These are phyloP conservation scores for Aspergillus pseudoviridinutans DNA, from an alignment of 2,329 filamentous ascomycete species.

Conservation along the genomic window DNA sequence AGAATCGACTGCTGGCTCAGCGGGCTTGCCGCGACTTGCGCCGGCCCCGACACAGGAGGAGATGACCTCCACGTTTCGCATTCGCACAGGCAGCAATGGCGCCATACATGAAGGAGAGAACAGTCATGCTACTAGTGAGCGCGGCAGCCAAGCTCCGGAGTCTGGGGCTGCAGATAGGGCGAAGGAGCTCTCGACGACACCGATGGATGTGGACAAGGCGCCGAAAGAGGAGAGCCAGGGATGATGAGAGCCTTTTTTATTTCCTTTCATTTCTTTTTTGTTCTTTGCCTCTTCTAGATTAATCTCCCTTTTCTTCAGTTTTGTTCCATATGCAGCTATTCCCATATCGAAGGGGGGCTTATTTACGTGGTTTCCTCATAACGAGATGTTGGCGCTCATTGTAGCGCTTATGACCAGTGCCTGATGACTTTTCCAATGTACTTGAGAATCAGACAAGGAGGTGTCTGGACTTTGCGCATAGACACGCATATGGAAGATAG, in stretches of 20 bases:
- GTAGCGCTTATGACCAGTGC: neutral
- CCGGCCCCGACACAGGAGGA: conserved; percentile 36
- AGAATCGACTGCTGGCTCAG: conserved; percentile 13
- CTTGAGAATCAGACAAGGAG: neutral
- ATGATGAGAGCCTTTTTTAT: conserved; percentile 2
- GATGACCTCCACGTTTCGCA: conserved; percentile 35
- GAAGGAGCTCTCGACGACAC: conserved; percentile 26
- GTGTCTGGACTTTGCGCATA: neutral
- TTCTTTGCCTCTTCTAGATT: conserved; percentile 3
- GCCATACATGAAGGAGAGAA: conserved; percentile 22
- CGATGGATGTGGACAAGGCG: conserved; percentile 37
- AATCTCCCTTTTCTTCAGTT: conserved; percentile 1
- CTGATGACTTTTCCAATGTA: neutral
- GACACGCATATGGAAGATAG: neutral
- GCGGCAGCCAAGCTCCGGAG: conserved; percentile 14
- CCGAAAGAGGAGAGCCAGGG: conserved; percentile 29
- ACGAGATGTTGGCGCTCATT: neutral
- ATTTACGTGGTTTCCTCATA: neutral
- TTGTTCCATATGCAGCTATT: neutral
- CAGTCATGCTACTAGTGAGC: conserved; percentile 14
- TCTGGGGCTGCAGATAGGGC: conserved; percentile 13
- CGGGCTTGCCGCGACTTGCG: conserved; percentile 32
- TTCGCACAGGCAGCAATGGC: conserved; percentile 27
- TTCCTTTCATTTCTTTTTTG: conserved; percentile 2
- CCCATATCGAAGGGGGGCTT: conserved; percentile 1